Base-by-base conservation (phyloP, 176 grass and related monocot species). In the Oryza brachyantha region DNA sequence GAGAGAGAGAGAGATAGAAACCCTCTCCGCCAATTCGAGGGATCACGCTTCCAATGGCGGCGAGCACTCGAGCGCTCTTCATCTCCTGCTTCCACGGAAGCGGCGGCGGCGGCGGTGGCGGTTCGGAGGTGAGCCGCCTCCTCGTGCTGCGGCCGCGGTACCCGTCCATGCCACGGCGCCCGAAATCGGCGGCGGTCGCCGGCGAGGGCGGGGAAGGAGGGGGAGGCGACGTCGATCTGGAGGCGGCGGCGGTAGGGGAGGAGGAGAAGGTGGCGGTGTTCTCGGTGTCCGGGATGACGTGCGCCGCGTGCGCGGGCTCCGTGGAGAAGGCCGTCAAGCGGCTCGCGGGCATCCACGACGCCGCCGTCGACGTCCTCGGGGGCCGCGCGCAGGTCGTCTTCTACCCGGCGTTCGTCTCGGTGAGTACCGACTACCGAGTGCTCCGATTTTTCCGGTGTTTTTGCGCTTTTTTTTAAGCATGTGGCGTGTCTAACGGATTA, bases 271-370 rank as follows among this genome's bases (percentile, higher is more conserved):
- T 84, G 74, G 90, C 40, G 32, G 22, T 93, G 66, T 90, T 94
- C 75, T 70, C 81, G 25, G 95, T 98, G 67, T 54, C 85, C 27
- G 95, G 95, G 26, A 90, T 94, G 92, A 94, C 90, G 6, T 98
- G 92, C 64, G 80, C 92, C 4, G 95, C 95, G 29, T 98, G 95
- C 82, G 90, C 92, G 0, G 92, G 92, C 11, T 94, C 95, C 13
- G 90, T 98, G 45, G 92, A 98, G 92, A 98, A 98, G 87, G 92
- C 95, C 26, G 81, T 98, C 58, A 94, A 98, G 88, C 79, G 95
- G 70, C 89, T 98, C 35, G 92, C 78, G 9, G 95, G 92, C 52
- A 89, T 98, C 82, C 89, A 92, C 26, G 92, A 98, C 68, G 95
- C 92, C 32, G 89, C 95, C 8, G 89, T 93, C 50, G 95, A 98